Conservation (phyloP, 73 alveolate species). For the Paramecium sexaurelia region DNA sequence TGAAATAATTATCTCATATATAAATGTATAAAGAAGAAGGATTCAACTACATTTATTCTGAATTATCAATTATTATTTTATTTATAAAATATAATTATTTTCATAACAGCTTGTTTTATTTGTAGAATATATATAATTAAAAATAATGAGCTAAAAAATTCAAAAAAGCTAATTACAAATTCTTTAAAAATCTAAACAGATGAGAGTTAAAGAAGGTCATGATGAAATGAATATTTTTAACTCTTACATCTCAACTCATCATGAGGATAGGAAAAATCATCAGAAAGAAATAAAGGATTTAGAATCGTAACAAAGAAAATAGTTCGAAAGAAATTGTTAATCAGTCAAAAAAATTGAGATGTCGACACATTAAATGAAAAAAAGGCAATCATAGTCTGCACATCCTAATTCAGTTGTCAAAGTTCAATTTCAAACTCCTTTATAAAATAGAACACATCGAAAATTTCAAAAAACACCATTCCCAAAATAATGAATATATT, state of each 20-base stretch:
- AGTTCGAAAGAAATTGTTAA: not conserved
- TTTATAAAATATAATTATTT: not conserved
- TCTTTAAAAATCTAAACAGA: not conserved
- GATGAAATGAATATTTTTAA: not conserved
- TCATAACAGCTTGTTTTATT: not conserved
- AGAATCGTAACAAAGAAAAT: not conserved
- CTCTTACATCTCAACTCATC: not conserved
- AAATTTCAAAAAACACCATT: slow-evolving; percentile 21
- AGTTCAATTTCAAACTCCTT: not conserved
- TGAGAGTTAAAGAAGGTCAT: not conserved
- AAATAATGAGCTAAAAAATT: not conserved
- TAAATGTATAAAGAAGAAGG: too few species aligned
- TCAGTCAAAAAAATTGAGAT: not conserved
- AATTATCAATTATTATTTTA: too few species aligned
- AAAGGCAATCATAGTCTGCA: not conserved
- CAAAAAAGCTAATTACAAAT: not conserved
- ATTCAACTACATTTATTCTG: too few species aligned
- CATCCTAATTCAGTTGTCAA: not conserved
- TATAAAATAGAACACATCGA: not conserved
- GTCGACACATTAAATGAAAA: not conserved
- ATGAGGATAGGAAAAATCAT: not conserved
- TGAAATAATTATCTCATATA: too few species aligned
- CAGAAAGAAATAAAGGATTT: not conserved
- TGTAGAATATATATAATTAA: not conserved
- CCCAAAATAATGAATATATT: not conserved